Percentiles rank a stretch among this genome's conserved stretches.
Conservation (phyloP, 768 basidiomycete genomes). For the Termitomyces heimii region DNA sequence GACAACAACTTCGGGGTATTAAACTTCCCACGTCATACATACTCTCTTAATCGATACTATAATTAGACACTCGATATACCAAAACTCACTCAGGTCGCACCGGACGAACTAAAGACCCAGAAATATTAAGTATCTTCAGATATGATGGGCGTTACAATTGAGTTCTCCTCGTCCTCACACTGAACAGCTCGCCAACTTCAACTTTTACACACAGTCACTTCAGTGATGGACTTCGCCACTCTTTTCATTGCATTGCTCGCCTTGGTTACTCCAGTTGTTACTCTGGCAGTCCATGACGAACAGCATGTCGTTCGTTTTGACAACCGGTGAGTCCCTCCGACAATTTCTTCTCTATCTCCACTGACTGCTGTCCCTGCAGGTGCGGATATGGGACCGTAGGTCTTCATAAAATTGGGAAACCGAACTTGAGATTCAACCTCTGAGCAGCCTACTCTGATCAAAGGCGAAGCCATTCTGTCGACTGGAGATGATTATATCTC, state of each 20-base stretch:
- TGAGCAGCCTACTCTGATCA: constrained; percentile 23
- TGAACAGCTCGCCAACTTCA: not conserved
- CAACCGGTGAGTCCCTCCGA: constrained; percentile 19
- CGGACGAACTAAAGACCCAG: not conserved
- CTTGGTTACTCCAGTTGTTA: constrained; percentile 13
- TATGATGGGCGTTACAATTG: not conserved
- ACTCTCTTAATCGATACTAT: not conserved
- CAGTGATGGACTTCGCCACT: constrained; percentile 7
- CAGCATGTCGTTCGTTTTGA: constrained; percentile 29
- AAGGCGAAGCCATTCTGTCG: constrained; percentile 23
- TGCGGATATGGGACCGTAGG: constrained; percentile 29
- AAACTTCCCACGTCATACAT: not conserved
- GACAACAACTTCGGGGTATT: not conserved
- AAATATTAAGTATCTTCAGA: not conserved
- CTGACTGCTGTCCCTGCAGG: constrained; percentile 6
- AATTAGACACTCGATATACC: not conserved
- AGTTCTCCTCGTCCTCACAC: not conserved
- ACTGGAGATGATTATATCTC: constrained; percentile 22
- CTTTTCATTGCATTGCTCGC: constrained; percentile 14
- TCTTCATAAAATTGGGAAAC: not conserved
- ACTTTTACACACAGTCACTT: not conserved
- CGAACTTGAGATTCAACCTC: not conserved
- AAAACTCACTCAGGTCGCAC: not conserved
- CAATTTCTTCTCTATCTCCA: not conserved
- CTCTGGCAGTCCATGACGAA: constrained; percentile 21